These are phyloP conservation scores for Neoarthrinium moseri DNA, from an alignment of 2,329 filamentous ascomycete species.

Conservation along the genomic window DNA sequence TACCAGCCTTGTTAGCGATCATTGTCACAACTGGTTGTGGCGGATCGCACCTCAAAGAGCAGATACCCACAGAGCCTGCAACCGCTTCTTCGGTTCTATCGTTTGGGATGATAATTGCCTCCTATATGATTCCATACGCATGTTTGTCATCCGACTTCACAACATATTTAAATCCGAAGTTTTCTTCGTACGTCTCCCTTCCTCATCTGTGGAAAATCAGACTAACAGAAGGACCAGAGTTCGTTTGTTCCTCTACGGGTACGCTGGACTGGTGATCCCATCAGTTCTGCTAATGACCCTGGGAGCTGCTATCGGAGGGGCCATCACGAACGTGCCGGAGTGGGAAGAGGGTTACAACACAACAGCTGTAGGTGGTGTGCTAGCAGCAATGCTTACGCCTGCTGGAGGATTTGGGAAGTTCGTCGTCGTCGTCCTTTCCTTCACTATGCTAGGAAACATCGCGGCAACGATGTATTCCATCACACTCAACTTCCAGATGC, in stretches of 20 bases:
- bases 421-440: slow-evolving; percentile 55
- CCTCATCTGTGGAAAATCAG: not conserved
- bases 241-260: slow-evolving; percentile 53
- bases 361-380: slow-evolving; percentile 56
- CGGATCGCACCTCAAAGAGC: slow-evolving; percentile 46
- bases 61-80: slow-evolving; percentile 40
- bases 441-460: slow-evolving; percentile 59
- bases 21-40: slow-evolving; percentile 55
- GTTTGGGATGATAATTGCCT: slow-evolving; percentile 61
- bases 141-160: slow-evolving; percentile 59
- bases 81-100: slow-evolving; percentile 47
- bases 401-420: slow-evolving; percentile 63
- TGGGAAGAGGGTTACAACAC: slow-evolving; percentile 55
- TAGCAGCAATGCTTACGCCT: slow-evolving; percentile 57
- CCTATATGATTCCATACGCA: slow-evolving; percentile 63
- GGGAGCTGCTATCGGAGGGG: slow-evolving; percentile 63
- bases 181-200: slow-evolving; percentile 40
- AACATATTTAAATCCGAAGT: slow-evolving; percentile 58
- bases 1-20: slow-evolving; percentile 54
- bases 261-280: slow-evolving; percentile 52
- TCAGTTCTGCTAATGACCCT: slow-evolving; percentile 61
- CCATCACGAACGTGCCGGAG: slow-evolving; percentile 49
- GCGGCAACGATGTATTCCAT: slow-evolving; percentile 61
- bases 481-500: slow-evolving; percentile 63
- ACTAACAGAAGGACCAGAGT: not conserved